Evolutionary conservation across 768 basidiomycete genomes (phyloP).

Genomic region (Mycena polygramma): DNA sequence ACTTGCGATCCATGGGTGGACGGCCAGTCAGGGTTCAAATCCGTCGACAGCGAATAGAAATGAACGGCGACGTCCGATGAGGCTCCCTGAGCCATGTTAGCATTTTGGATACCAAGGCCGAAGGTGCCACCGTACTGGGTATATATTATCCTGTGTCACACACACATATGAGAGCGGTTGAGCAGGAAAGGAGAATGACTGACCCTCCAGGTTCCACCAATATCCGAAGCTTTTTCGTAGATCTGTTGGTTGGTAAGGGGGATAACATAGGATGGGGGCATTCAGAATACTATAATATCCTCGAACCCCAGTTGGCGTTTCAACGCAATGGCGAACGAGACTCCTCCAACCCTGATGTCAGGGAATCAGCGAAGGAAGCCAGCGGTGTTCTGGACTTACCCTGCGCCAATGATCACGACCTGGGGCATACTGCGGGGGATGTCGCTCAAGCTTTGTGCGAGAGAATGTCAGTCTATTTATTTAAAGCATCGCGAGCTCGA

Average conservation of each 20-base stretch:
- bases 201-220: conserved; percentile 56
- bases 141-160: conserved; percentile 49
- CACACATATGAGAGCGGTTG: background rate
- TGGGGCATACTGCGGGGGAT: conserved; percentile 2
- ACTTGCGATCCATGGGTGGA: conserved; percentile 55
- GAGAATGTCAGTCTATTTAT: background rate
- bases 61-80: conserved; percentile 57
- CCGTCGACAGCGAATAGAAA: conserved; percentile 62
- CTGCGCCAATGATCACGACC: conserved; percentile 21
- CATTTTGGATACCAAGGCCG: conserved; percentile 7
- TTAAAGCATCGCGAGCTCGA: no score
- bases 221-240: conserved; percentile 13
- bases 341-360: conserved; percentile 10
- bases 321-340: conserved; percentile 17
- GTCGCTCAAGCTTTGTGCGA: background rate
- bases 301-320: conserved; percentile 19
- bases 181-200: conserved; percentile 23
- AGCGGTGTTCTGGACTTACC: background rate
- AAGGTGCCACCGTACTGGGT: conserved; percentile 44
- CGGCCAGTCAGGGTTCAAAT: conserved; percentile 61
- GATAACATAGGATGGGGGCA: no score
- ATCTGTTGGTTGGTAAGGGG: background rate
- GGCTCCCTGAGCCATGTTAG: conserved; percentile 55
- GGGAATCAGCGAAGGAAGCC: background rate
- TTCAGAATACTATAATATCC: background rate